Percentiles rank a stretch among this genome's conserved stretches.
Conservation (phyloP, 768 basidiomycete genomes). For the Trametopsis cervina region DNA sequence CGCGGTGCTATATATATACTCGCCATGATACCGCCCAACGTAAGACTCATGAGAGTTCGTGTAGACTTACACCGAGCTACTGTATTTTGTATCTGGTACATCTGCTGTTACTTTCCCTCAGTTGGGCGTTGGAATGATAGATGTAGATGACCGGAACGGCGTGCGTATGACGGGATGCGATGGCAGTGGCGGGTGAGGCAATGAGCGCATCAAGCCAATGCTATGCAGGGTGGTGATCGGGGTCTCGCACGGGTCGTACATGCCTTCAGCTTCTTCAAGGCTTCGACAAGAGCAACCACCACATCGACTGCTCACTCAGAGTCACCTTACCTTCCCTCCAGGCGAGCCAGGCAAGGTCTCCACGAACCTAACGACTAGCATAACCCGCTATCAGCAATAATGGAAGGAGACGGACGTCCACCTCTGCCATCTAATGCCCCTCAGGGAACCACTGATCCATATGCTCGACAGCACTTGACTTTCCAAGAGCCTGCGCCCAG, state of each 20-base stretch:
- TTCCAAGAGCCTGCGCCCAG: slow-evolving; percentile 53
- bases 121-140: not conserved
- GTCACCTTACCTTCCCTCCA: slow-evolving; percentile 6
- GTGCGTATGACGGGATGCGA: slow-evolving; percentile 1
- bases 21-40: too few species aligned
- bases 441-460: slow-evolving; percentile 56
- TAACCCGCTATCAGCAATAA: slow-evolving; percentile 7
- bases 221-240: slow-evolving; percentile 13
- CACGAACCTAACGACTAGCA: slow-evolving; percentile 6
- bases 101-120: too few species aligned
- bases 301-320: slow-evolving; percentile 5
- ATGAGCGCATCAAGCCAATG: slow-evolving; percentile 3
- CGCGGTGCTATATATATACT: too few species aligned
- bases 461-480: slow-evolving; percentile 52
- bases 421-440: slow-evolving; percentile 21
- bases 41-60: too few species aligned
- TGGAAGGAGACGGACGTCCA: slow-evolving; percentile 24
- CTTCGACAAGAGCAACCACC: slow-evolving; percentile 8
- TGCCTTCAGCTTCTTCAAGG: slow-evolving; percentile 9
- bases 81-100: too few species aligned
- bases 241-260: slow-evolving; percentile 4
- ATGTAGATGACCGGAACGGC: not conserved
- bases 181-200: not conserved
- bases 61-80: too few species aligned
- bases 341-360: slow-evolving; percentile 13